Base-by-base conservation (phyloP, 345 rosid genomes). In the Brassica carinata region DNA sequence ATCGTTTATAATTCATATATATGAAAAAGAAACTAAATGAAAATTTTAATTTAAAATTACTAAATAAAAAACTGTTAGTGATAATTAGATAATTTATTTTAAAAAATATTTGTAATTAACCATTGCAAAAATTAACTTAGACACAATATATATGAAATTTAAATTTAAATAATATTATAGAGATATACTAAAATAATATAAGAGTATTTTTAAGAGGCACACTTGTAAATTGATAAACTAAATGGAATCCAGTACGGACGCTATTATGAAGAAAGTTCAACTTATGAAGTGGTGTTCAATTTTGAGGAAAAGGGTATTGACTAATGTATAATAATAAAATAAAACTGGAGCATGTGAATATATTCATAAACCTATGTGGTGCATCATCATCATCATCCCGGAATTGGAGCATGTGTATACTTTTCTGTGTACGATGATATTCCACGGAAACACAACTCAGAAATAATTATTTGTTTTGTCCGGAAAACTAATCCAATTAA, bases 331-430 rank as follows among this genome's bases (percentile, higher is more conserved):
- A 53, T 53, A 15, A 13, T 0, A 34, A 55, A 29, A 1, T 2
- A 14, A 8, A 14, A 5, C 1, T 10, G 27, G 3, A 62, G 57
- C 76, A 71, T 78, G 72, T 71, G 65, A 8, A 71, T 26, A 71
- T 64, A 78, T 64, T 71, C 59, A 10, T 34, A 64, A 64, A 11
- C 40, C 66, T 71, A 34, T 53, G 58, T 78, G 76, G 72, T 64
- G 59, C 75, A 61, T 69, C 48, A 59, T 43, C 74, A 69, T 63
- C 71, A 53, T 15, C 75, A 53, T 48, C 17, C 57, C 58, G 7
- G 18, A 53, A n/a, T n/a, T 53, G 58, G 58, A 53, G 58, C 51
- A 43, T 43, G n/a, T 53, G 58, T 53, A 53, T 53, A 53, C 18
- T 53, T 53, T 53, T 53, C 45, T 53, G 58, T 53, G 19, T n/a